Percentiles rank a stretch among this genome's conserved stretches.
phyloP scores from a whole-genome alignment of 2,329 filamentous ascomycete genomes.

The Podosphaera fusca region DNA sequence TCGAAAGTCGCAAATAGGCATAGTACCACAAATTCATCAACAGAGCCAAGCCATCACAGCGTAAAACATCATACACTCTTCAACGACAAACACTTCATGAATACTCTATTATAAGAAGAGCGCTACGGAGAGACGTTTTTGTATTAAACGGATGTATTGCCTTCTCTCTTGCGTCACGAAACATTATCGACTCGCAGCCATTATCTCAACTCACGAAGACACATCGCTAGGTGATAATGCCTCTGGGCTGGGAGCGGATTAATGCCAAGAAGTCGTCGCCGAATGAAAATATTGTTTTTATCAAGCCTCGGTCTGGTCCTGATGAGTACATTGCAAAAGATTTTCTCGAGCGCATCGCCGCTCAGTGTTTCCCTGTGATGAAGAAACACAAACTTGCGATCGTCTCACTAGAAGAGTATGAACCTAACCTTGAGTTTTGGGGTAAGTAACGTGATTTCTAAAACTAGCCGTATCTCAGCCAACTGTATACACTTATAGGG shows the following conservation, averaged over 20 bases:
- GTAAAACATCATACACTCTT: no score
- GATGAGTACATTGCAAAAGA: conserved; percentile 40
- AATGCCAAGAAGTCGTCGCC: conserved; percentile 55
- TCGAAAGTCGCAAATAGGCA: no score
- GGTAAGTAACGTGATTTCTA: conserved; percentile 5
- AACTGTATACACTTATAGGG: conserved; percentile 24
- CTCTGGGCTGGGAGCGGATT: conserved; percentile 53
- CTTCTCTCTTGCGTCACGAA: no score
- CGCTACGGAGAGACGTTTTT: no score
- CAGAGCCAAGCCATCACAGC: no score
- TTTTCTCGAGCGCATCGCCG: conserved; percentile 55
- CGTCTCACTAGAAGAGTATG: conserved; percentile 57
- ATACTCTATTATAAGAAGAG: no score
- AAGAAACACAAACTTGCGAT: conserved; percentile 38
- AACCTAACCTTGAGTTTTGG: conserved; percentile 58
- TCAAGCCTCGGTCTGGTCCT: conserved; percentile 49
- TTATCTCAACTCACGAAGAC: no score
- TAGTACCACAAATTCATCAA: no score
- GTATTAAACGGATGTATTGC: no score
- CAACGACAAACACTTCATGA: no score
- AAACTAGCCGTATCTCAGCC: not conserved
- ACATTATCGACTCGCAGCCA: no score
- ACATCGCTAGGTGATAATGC: conserved; percentile 27
- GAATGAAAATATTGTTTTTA: conserved; percentile 62
- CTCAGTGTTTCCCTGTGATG: conserved; percentile 58